Percentiles rank a stretch among this genome's conserved stretches.
phyloP scores from a whole-genome alignment of 768 basidiomycete genomes.

The Boletus pseudopeckii region DNA sequence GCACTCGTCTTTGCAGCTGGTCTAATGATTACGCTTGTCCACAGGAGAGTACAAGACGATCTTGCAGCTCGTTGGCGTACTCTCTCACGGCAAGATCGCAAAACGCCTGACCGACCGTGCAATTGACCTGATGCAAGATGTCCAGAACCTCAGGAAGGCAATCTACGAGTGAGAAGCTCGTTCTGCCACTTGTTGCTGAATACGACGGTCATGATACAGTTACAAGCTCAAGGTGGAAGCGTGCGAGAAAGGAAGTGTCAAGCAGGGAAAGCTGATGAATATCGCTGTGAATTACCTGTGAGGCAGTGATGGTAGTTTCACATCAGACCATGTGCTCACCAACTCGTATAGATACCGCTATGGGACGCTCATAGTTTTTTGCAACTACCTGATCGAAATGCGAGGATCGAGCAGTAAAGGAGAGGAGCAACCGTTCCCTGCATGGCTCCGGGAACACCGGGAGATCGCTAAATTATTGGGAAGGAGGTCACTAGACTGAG shows the following conservation, averaged over 20 bases:
- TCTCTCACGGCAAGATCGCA: slow-evolving; percentile 89
- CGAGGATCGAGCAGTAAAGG: slow-evolving; percentile 38
- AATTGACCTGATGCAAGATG: slow-evolving; percentile 91
- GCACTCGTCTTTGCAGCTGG: not conserved
- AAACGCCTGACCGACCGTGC: slow-evolving; percentile 87
- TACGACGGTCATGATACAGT: slow-evolving; percentile 39
- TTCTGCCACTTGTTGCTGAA: not conserved
- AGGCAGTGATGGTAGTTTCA: slow-evolving; percentile 22
- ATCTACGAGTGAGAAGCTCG: slow-evolving; percentile 76
- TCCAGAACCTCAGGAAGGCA: slow-evolving; percentile 94
- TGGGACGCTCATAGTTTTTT: slow-evolving; percentile 88
- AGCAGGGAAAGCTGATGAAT: slow-evolving; percentile 69
- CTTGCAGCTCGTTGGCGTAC: slow-evolving; percentile 86
- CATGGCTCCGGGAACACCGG: slow-evolving; percentile 78
- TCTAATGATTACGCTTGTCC: not conserved
- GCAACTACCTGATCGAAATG: slow-evolving; percentile 87
- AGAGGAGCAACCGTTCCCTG: slow-evolving; percentile 59
- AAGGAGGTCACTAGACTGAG: slow-evolving; percentile 65
- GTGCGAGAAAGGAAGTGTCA: slow-evolving; percentile 71
- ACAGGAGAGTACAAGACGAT: slow-evolving; percentile 98
- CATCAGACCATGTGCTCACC: slow-evolving; percentile 5
- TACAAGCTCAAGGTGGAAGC: slow-evolving; percentile 91
- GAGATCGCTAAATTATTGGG: slow-evolving; percentile 78
- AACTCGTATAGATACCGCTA: slow-evolving; percentile 65
- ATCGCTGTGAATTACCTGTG: slow-evolving; percentile 89